Evolutionary conservation across 148 eudicot genomes (phyloP).

Genomic region (Dysphania ambrosioides): DNA sequence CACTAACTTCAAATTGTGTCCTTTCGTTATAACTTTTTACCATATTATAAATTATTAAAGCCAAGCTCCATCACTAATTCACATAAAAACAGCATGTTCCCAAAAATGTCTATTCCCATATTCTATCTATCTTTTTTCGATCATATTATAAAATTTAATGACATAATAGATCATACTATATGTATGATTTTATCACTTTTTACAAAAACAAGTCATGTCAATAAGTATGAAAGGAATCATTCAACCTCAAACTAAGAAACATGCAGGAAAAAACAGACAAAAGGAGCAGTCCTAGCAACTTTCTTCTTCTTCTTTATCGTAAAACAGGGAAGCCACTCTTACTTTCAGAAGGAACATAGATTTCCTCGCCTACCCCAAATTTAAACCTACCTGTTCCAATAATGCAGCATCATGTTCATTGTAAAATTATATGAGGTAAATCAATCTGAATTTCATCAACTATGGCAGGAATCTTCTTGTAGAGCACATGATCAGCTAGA

Average conservation of each 20-base stretch:
- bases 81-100: slow-evolving; percentile 4
- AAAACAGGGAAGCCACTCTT: slow-evolving; percentile 11
- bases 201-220: slow-evolving; percentile 14
- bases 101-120: background rate
- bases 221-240: slow-evolving; percentile 28
- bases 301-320: slow-evolving; percentile 5
- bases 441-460: slow-evolving; percentile 4
- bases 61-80: background rate
- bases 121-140: background rate
- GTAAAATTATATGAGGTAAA: too few relatives aligned
- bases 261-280: slow-evolving; percentile 21
- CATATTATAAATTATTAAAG: background rate
- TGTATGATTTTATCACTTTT: background rate
- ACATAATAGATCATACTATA: too few relatives aligned
- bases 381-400: slow-evolving; percentile 21
- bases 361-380: slow-evolving; percentile 12
- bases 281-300: slow-evolving; percentile 4
- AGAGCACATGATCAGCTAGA: background rate
- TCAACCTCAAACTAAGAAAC: slow-evolving; percentile 19
- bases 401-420: too few relatives aligned
- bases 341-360: slow-evolving; percentile 19
- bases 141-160: background rate
- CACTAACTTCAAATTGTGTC: slow-evolving; percentile 7
- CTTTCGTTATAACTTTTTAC: slow-evolving; percentile 13
- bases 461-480: slow-evolving; percentile 12